Conservation (phyloP, 2,329 filamentous ascomycete species). For the Alternaria alternata region DNA sequence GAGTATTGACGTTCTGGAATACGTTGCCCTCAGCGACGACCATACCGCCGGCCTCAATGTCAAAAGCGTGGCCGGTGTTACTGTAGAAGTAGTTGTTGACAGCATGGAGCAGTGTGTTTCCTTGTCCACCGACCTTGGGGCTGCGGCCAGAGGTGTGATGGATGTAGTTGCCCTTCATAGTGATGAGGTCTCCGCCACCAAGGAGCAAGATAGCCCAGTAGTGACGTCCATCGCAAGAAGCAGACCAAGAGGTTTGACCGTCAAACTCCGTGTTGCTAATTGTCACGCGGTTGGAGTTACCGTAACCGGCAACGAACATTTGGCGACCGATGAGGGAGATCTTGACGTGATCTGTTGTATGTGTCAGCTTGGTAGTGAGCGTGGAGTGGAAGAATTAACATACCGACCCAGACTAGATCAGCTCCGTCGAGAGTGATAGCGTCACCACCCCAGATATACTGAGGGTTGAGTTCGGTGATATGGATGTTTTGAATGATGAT, state of each 20-base stretch:
- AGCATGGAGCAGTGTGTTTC: constrained; percentile 22
- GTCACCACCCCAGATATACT: constrained; percentile 51
- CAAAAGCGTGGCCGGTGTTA: constrained; percentile 26
- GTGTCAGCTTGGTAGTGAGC: neutral
- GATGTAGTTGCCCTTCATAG: constrained; percentile 29
- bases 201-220: constrained; percentile 29
- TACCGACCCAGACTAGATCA: constrained; percentile 45
- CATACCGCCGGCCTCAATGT: constrained; percentile 11
- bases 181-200: constrained; percentile 23
- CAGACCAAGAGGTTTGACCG: constrained; percentile 23
- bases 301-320: constrained; percentile 22
- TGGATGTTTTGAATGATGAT: constrained; percentile 52
- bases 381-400: neutral
- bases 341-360: constrained; percentile 26
- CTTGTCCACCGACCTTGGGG: constrained; percentile 20
- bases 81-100: constrained; percentile 29
- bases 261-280: constrained; percentile 31
- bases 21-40: constrained; percentile 26
- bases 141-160: constrained; percentile 27
- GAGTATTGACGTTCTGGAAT: constrained; percentile 19
- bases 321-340: constrained; percentile 27
- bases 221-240: constrained; percentile 26
- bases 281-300: constrained; percentile 20
- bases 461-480: constrained; percentile 49
- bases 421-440: constrained; percentile 44